Conservation (phyloP, 805 yeast species). For the Saccharomycopsis fermentans region DNA sequence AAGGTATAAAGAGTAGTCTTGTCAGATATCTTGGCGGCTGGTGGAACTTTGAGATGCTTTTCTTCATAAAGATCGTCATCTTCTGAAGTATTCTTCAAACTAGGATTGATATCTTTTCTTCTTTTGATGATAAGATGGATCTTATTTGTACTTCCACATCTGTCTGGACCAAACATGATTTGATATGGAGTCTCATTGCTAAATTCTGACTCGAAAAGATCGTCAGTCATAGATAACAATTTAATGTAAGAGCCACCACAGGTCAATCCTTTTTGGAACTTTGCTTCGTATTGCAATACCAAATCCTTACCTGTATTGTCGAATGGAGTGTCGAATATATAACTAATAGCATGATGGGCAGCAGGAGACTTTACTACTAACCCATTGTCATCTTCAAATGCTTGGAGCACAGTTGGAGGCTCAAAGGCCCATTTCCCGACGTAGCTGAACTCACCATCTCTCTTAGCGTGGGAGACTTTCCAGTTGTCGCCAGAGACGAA, state of each 20-base stretch:
- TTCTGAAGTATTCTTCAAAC: slow-evolving; percentile 30
- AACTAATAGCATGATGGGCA: slow-evolving; percentile 74
- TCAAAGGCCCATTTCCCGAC: slow-evolving; percentile 71
- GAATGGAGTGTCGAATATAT: slow-evolving; percentile 45
- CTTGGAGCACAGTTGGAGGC: slow-evolving; percentile 48
- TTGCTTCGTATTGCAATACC: slow-evolving; percentile 84
- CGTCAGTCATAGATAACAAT: slow-evolving; percentile 39
- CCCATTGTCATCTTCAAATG: slow-evolving; percentile 58
- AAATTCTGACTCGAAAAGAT: slow-evolving; percentile 37
- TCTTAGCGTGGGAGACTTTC: slow-evolving; percentile 49
- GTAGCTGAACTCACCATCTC: slow-evolving; percentile 47
- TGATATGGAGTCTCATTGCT: slow-evolving; percentile 63
- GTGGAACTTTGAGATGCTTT: slow-evolving; percentile 58
- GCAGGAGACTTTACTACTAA: slow-evolving; percentile 68
- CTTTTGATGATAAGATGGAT: slow-evolving; percentile 67
- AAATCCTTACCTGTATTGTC: slow-evolving; percentile 53
- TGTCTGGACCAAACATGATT: slow-evolving; percentile 92
- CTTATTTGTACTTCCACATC: slow-evolving; percentile 72
- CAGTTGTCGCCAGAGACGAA: slow-evolving; percentile 42
- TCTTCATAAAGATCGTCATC: slow-evolving; percentile 37
- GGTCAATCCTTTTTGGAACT: slow-evolving; percentile 62
- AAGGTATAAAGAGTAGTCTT: slow-evolving; percentile 67
- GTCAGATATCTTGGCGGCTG: slow-evolving; percentile 50
- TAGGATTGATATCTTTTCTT: slow-evolving; percentile 32
- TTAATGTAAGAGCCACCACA: slow-evolving; percentile 92